phyloP scores from a whole-genome alignment of 2,329 filamentous ascomycete genomes.

The Thermoascus crustaceus region DNA sequence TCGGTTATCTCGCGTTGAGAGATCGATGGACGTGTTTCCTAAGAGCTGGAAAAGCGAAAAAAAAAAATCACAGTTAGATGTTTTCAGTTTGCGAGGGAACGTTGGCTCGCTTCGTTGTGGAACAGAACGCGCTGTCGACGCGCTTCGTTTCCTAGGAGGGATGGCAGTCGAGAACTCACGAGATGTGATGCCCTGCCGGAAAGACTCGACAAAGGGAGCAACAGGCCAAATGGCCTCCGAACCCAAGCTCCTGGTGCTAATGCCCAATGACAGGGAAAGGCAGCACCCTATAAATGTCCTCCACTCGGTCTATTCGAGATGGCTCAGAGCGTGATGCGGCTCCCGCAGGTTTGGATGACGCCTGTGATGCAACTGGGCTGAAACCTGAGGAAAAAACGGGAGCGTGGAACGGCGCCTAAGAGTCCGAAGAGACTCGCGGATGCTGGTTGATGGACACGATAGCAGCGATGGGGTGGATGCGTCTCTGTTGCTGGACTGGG shows the following conservation, averaged over 20 bases:
- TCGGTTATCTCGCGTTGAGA: conserved; percentile 16
- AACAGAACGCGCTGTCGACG: conserved; percentile 1
- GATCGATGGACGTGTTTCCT: conserved; percentile 27
- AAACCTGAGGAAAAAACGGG: conserved; percentile 2
- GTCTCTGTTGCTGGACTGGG: conserved; percentile 1
- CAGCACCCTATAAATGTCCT: conserved; percentile 12
- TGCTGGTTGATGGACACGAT: conserved; percentile 9
- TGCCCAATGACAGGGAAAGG: conserved; percentile 16
- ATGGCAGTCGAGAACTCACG: conserved; percentile 18
- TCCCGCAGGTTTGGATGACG: conserved; percentile 10
- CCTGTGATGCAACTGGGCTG: conserved; percentile 2
- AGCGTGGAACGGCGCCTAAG: conserved; percentile 4
- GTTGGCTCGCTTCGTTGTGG: too few species aligned
- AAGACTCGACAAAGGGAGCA: conserved; percentile 15
- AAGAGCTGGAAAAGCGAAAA: neutral
- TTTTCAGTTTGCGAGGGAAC: too few species aligned
- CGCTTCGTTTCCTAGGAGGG: conserved; percentile 6
- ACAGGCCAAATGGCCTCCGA: conserved; percentile 23
- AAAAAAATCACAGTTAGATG: neutral
- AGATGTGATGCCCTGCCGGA: conserved; percentile 10
- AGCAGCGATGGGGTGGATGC: conserved; percentile 1
- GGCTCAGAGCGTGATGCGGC: conserved; percentile 13
- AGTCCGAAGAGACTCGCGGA: conserved; percentile 5
- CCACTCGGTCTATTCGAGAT: conserved; percentile 11
- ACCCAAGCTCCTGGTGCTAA: conserved; percentile 18